Base-by-base conservation (phyloP, 805 yeast genomes). In the Candida loeiensis region DNA sequence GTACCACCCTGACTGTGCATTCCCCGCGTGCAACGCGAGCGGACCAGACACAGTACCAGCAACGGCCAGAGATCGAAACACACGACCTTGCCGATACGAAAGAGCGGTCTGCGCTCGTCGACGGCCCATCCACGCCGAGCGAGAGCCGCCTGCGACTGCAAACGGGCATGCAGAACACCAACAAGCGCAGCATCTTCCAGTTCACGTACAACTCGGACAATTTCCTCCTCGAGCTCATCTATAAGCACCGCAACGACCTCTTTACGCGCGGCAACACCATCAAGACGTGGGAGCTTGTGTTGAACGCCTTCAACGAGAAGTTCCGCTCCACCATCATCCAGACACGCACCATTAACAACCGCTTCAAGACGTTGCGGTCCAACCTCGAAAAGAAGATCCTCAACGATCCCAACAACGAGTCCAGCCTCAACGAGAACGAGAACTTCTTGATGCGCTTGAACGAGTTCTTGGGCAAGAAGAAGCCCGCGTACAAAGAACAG, bases 191-290 rank as follows among this genome's bases (percentile, higher is more conserved):
- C 32, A 53, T 50, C 24, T 55, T 55, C 39, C 50, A 44, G 29
- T 59, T 56, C 43, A 56, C 61, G 14, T 57, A 51, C 35, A 59
- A 53, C 35, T 44, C 55, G 3, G 64, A 59, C 36, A 47, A 53
- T 22, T 35, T 26, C 27, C 46, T 59, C 2, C 39, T 59, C 13
- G 43, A 42, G 20, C 42, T 56, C 16, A 53, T 57, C 6, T 38
- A 27, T 32, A 45, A 45, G 34, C 41, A 53, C 39, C 42, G 46
- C n/a, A 47, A 50, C 11, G 58, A 51, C 21, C 40, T 58, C 2
- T 55, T 54, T 40, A 54, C 56, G n/a, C 41, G 62, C 28, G 63
- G 63, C 2, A 46, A 51, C 16, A 53, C 59, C 17, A 40, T 55
- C 27, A 56, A 53, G 37, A 56, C 59, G 1, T 58, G 63, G 63